phyloP scores from a whole-genome alignment of 306 rosid genomes.

The Trifolium repens region DNA sequence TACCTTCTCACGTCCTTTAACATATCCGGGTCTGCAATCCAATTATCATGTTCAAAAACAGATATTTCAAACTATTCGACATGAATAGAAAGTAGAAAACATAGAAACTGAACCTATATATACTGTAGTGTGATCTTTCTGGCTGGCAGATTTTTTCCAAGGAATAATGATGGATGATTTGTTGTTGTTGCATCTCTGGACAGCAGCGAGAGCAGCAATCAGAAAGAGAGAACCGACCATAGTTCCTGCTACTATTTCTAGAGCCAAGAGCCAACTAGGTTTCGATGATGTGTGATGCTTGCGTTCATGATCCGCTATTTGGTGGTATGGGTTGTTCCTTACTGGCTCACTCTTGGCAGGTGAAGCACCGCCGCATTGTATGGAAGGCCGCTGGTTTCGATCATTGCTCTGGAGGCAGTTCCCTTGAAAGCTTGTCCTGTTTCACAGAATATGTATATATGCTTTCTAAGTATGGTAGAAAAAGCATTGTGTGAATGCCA shows the following conservation, averaged over 20 bases:
- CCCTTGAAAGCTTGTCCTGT: conserved; percentile 86
- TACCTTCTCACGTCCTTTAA: conserved; percentile 78
- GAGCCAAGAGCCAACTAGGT: conserved; percentile 88
- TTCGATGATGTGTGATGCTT: conserved; percentile 62
- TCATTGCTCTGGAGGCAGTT: conserved; percentile 78
- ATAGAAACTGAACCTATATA: conserved; percentile 60
- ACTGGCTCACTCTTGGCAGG: conserved; percentile 64
- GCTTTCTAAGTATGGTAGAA: conserved; percentile 35
- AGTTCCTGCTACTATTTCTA: conserved; percentile 83
- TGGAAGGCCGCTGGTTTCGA: conserved; percentile 66
- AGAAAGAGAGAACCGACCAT: conserved; percentile 72
- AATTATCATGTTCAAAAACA: conserved; percentile 30
- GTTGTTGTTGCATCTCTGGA: conserved; percentile 68
- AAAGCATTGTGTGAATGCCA: conserved; percentile 8
- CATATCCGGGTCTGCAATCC: conserved; percentile 73
- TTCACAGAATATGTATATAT: conserved; percentile 29
- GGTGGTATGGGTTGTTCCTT: conserved; percentile 46
- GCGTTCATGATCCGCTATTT: conserved; percentile 42
- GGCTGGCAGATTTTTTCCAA: conserved; percentile 87
- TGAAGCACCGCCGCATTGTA: conserved; percentile 72
- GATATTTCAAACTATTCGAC: conserved; percentile 27
- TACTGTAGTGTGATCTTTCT: conserved; percentile 67
- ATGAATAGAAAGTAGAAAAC: conserved; percentile 21
- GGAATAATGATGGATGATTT: conserved; percentile 86
- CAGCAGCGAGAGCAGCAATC: conserved; percentile 67